phyloP scores from a whole-genome alignment of 2,329 filamentous ascomycete genomes.

The Incumbomyces lentus region DNA sequence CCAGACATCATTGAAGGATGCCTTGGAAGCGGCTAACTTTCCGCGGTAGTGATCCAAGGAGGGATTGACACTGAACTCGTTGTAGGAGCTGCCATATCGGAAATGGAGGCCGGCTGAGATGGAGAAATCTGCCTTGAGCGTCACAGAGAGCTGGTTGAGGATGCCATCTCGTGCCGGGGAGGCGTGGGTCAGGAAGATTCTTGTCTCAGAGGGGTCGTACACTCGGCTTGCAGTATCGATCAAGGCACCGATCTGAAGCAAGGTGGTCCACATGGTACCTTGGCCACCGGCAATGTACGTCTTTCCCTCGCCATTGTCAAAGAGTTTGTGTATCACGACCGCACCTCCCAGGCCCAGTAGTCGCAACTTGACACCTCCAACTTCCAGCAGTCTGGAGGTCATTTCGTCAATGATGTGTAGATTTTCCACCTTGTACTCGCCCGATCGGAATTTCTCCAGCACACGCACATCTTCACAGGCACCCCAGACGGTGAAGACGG shows the following conservation, averaged over 20 bases:
- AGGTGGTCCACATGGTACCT: slow-evolving; percentile 98
- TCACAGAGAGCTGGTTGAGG: slow-evolving; percentile 93
- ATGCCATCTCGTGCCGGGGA: slow-evolving; percentile 94
- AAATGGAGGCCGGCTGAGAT: slow-evolving; percentile 96
- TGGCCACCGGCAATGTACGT: slow-evolving; percentile 97
- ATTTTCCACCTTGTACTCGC: slow-evolving; percentile 95
- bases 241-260: slow-evolving; percentile 95
- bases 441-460: slow-evolving; percentile 90
- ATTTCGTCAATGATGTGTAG: slow-evolving; percentile 98
- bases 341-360: slow-evolving; percentile 88
- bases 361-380: slow-evolving; percentile 91
- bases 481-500: slow-evolving; percentile 98
- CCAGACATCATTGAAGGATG: slow-evolving; percentile 98
- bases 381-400: slow-evolving; percentile 85
- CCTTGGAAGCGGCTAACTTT: slow-evolving; percentile 94
- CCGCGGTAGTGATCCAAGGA: slow-evolving; percentile 96
- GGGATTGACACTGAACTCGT: slow-evolving; percentile 98
- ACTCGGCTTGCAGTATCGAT: slow-evolving; percentile 97
- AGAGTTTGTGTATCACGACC: slow-evolving; percentile 99
- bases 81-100: slow-evolving; percentile 97
- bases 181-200: slow-evolving; percentile 91
- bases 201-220: slow-evolving; percentile 95
- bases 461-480: slow-evolving; percentile 97
- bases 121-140: slow-evolving; percentile 95
- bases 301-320: slow-evolving; percentile 94